Percentiles rank a stretch among this genome's conserved stretches.
These are phyloP conservation scores for Rubus parviflorus DNA, from an alignment of 306 rosid species.

Conservation along the genomic window DNA sequence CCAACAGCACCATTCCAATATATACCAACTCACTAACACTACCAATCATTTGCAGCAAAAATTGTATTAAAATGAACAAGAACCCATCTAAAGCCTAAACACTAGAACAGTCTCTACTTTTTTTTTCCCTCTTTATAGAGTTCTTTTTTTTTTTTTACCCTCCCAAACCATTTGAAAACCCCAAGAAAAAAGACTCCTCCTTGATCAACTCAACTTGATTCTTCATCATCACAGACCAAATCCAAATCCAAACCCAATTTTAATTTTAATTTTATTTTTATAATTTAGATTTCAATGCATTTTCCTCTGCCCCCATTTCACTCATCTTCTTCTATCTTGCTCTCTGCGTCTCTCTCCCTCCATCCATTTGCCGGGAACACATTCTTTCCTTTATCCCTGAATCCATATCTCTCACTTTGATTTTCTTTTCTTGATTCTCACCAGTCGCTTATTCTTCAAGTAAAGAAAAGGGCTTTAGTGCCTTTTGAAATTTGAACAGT, in stretches of 20 bases:
- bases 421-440: not conserved
- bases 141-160: not conserved
- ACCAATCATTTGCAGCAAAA: not conserved
- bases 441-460: not conserved
- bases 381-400: not conserved
- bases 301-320: not conserved
- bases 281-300: not conserved
- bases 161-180: not conserved
- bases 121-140: not conserved
- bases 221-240: not conserved
- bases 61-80: too few species aligned
- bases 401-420: not conserved
- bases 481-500: too few species aligned
- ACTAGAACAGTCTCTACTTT: not conserved
- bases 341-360: not conserved
- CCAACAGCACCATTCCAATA: not conserved
- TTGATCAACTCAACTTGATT: not conserved
- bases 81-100: too few species aligned
- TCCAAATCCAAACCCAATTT: not conserved
- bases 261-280: too few species aligned
- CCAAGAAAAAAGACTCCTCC: not conserved
- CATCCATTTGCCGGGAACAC: not conserved
- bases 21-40: not conserved
- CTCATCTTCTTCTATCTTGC: not conserved
- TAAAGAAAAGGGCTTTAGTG: too few species aligned